These are phyloP conservation scores for Turritis glabra DNA, from an alignment of 345 rosid genomes.

Conservation along the genomic window DNA sequence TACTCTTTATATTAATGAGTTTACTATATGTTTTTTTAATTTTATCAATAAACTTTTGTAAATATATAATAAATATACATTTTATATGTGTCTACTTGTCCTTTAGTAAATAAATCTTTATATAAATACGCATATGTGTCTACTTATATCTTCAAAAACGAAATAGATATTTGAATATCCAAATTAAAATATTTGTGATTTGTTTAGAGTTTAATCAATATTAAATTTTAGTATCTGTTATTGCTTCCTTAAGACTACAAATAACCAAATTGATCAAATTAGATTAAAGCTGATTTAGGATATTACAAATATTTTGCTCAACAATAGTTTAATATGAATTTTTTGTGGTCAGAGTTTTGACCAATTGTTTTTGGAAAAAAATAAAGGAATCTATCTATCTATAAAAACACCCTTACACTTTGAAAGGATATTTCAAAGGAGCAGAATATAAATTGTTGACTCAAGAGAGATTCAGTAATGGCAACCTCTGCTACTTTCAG, in stretches of 20 bases:
- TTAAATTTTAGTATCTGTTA: too few relatives aligned
- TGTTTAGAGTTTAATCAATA: too few relatives aligned
- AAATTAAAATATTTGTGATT: neutral
- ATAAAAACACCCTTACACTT: conserved; percentile 11
- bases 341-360: conserved; percentile 26
- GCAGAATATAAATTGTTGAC: conserved; percentile 1
- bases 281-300: too few relatives aligned
- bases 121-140: too few relatives aligned
- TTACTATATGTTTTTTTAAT: too few relatives aligned
- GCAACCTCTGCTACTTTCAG: conserved; percentile 38
- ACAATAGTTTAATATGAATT: neutral
- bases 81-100: too few relatives aligned
- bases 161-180: neutral
- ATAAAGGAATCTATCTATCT: conserved; percentile 15
- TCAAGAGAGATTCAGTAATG: conserved; percentile 20
- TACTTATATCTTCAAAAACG: neutral
- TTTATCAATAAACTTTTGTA: too few relatives aligned
- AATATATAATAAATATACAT: too few relatives aligned
- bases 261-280: neutral
- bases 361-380: neutral
- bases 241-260: neutral
- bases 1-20: too few relatives aligned
- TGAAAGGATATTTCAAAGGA: neutral
- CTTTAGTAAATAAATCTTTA: too few relatives aligned
- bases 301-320: neutral